A percentile compares a stretch with the other conserved stretches of the same genome.
These are phyloP conservation scores for Ogataea corticis DNA, from an alignment of 805 yeast genomes.

Conservation along the genomic window DNA sequence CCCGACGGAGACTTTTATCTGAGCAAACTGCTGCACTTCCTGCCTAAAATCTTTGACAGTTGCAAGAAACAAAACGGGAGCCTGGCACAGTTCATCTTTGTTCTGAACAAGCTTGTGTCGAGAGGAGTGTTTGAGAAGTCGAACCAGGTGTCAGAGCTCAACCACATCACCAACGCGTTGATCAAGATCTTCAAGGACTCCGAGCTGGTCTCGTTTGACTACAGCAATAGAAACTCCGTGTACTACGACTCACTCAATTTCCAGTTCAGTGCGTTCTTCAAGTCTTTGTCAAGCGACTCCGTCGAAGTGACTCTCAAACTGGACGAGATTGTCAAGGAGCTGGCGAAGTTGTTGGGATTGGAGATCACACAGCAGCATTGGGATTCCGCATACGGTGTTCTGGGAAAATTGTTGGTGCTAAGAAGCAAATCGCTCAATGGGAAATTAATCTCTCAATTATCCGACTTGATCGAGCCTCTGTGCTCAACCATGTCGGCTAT, in stretches of 20 bases:
- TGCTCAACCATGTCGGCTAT: slow-evolving; percentile 8
- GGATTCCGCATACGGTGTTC: slow-evolving; percentile 6
- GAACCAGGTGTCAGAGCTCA: slow-evolving; percentile 15
- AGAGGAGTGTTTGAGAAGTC: slow-evolving; percentile 19
- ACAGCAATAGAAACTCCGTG: slow-evolving; percentile 2
- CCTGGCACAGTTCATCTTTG: slow-evolving; percentile 11
- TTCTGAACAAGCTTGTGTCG: slow-evolving; percentile 16
- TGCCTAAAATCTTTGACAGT: slow-evolving; percentile 23
- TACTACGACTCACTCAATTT: slow-evolving; percentile 25
- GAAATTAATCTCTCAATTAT: slow-evolving; percentile 6
- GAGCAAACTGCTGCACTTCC: slow-evolving; percentile 17
- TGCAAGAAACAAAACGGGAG: slow-evolving; percentile 11
- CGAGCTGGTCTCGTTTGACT: slow-evolving; percentile 16
- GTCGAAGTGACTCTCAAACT: slow-evolving; percentile 20
- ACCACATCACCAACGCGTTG: slow-evolving; percentile 13
- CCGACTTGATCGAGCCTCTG: slow-evolving; percentile 8
- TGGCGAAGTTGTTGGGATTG: slow-evolving; percentile 6
- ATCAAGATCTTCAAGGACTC: slow-evolving; percentile 25
- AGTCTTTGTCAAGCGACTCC: slow-evolving; percentile 13
- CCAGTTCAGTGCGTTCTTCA: slow-evolving; percentile 21
- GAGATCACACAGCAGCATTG: slow-evolving; percentile 6
- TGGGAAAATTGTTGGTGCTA: slow-evolving; percentile 15
- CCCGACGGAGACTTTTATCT: slow-evolving; percentile 18
- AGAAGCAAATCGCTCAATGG: slow-evolving; percentile 5
- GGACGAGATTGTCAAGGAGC: slow-evolving; percentile 21